Evolutionary conservation across 176 grass and related monocot genomes (phyloP).

Genomic region (Stipa capillata): DNA sequence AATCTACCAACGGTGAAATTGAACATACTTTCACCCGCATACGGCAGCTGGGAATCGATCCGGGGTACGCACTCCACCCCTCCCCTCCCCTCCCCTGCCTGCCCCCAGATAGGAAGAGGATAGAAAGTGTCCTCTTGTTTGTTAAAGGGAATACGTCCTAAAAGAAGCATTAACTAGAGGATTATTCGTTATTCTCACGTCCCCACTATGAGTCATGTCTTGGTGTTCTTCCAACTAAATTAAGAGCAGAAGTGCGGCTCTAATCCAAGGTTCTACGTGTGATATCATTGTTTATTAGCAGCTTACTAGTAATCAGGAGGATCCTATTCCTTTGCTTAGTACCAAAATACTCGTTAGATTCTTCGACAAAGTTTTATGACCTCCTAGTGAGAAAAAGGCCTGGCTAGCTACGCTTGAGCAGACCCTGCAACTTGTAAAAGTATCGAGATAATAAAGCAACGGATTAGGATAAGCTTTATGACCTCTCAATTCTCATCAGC

Average conservation of each 20-base stretch:
- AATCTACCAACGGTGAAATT: too few relatives aligned
- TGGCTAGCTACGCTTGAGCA: background rate
- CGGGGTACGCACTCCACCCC: too few relatives aligned
- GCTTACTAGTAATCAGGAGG: background rate
- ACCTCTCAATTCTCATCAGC: background rate
- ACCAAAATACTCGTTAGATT: background rate
- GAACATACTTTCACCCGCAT: too few relatives aligned
- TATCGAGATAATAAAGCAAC: background rate
- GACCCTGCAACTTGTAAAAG: background rate
- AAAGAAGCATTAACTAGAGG: slow-evolving; percentile 1
- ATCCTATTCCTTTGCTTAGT: slow-evolving; percentile 13
- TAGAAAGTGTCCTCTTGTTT: too few relatives aligned
- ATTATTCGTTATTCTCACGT: background rate
- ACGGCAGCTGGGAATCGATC: too few relatives aligned
- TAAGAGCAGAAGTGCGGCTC: slow-evolving; percentile 1
- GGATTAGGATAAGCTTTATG: background rate
- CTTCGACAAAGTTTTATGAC: background rate
- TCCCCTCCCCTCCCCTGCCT: too few relatives aligned
- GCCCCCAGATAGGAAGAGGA: too few relatives aligned
- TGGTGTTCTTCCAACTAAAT: background rate
- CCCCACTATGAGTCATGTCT: slow-evolving; percentile 26
- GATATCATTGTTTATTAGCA: slow-evolving; percentile 9
- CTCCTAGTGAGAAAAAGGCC: background rate
- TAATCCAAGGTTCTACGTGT: background rate
- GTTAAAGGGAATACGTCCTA: too few relatives aligned